A percentile compares a stretch with the other conserved stretches of the same genome.
phyloP scores from a whole-genome alignment of 2,329 filamentous ascomycete species.

The Diplodia mutila region DNA sequence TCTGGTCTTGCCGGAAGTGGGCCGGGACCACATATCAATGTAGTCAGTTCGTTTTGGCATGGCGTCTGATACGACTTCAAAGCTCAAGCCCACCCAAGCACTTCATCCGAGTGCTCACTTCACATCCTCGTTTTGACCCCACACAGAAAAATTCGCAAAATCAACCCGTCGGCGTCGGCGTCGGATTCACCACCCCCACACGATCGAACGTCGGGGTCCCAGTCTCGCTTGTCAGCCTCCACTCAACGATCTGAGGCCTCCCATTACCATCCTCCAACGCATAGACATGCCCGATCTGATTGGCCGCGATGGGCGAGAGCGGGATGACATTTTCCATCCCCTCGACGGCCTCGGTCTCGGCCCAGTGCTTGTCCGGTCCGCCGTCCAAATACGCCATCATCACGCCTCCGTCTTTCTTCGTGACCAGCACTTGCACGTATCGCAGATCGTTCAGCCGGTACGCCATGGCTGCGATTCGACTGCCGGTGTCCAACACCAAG shows the following conservation, averaged over 20 bases:
- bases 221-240: not conserved
- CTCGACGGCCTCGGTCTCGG: not conserved
- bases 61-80: no score
- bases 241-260: not conserved
- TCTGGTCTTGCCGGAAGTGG: no score
- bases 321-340: not conserved
- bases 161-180: no score
- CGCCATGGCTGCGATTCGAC: not conserved
- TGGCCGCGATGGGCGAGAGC: not conserved
- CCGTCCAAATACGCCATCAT: constrained; percentile 11
- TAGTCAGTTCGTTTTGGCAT: no score
- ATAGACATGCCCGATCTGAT: not conserved
- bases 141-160: no score
- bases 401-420: not conserved
- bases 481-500: not conserved
- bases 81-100: no score
- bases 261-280: not conserved
- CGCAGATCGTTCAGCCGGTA: not conserved
- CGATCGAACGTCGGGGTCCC: not conserved
- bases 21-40: no score
- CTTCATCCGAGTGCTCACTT: no score
- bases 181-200: not conserved
- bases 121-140: no score
- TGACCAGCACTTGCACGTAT: not conserved
- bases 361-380: not conserved